Evolutionary conservation across 805 yeast genomes (phyloP).

Genomic region (Isabelozyma pseudorhagii): DNA sequence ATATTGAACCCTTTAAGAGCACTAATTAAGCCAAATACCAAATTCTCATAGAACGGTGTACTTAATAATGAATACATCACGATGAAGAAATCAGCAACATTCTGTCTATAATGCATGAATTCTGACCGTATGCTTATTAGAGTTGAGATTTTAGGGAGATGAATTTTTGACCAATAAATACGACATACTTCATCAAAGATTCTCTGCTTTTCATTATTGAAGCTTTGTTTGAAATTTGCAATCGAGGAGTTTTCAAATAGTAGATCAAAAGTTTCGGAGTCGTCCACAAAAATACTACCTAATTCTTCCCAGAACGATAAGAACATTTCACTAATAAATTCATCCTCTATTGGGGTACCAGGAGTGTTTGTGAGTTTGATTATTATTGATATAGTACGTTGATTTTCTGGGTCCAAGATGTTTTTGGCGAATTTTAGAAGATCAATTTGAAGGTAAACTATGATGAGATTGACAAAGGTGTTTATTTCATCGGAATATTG

Average conservation of each 20-base stretch:
- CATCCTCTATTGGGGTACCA: conserved; percentile 58
- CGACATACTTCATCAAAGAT: conserved; percentile 52
- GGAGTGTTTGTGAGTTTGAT: conserved; percentile 54
- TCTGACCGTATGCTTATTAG: conserved; percentile 43
- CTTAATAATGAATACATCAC: conserved; percentile 66
- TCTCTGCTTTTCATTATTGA: conserved; percentile 27
- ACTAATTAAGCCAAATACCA: conserved; percentile 34
- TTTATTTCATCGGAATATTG: conserved; percentile 31
- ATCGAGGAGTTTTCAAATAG: conserved; percentile 9
- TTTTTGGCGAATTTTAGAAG: conserved; percentile 39
- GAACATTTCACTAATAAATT: conserved; percentile 47
- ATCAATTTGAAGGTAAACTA: conserved; percentile 47
- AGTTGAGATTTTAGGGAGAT: conserved; percentile 34
- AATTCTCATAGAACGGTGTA: conserved; percentile 41
- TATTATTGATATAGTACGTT: conserved; percentile 46
- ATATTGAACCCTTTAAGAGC: conserved; percentile 8
- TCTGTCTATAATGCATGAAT: conserved; percentile 66
- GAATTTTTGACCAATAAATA: conserved; percentile 69
- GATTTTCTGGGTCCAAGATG: conserved; percentile 30
- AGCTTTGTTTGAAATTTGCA: background rate
- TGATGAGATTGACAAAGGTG: conserved; percentile 43
- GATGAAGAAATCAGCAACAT: conserved; percentile 76
- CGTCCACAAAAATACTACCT: conserved; percentile 54
- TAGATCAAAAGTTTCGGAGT: conserved; percentile 31
- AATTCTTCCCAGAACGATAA: conserved; percentile 69